Evolutionary conservation across 225 moss, liverwort and hornwort species (phyloP).

Genomic region (Neckera pumila): DNA sequence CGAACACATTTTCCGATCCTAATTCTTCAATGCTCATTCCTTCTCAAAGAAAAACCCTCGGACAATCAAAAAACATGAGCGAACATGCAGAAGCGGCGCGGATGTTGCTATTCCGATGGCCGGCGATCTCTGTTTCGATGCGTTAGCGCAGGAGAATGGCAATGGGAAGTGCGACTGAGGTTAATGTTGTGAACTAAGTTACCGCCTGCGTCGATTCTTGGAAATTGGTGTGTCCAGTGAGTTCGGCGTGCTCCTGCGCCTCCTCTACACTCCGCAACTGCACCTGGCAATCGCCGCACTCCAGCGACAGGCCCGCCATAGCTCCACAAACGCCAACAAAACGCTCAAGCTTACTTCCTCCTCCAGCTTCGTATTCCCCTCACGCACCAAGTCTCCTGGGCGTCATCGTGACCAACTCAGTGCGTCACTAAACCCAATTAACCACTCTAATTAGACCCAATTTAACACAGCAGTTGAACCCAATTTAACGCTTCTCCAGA

Average conservation of each 20-base stretch:
- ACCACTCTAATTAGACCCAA: no score
- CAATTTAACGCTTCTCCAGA: no score
- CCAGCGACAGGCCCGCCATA: constrained; percentile 88
- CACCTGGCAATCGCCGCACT: constrained; percentile 83
- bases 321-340: neutral
- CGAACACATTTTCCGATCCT: neutral
- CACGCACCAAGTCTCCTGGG: neutral
- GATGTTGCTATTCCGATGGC: neutral
- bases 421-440: no score
- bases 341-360: no score
- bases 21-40: neutral
- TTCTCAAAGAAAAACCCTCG: neutral
- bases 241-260: constrained; percentile 86
- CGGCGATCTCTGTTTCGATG: neutral
- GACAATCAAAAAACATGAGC: neutral
- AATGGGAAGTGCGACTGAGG: neutral
- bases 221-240: constrained; percentile 79
- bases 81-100: neutral
- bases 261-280: constrained; percentile 81
- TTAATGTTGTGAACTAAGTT: neutral
- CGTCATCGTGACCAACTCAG: neutral
- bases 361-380: neutral
- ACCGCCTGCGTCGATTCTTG: constrained; percentile 93
- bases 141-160: neutral
- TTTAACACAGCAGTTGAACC: no score